Evolutionary conservation across 2,329 filamentous ascomycete species (phyloP).

Genomic region (Akanthomyces lecanii): DNA sequence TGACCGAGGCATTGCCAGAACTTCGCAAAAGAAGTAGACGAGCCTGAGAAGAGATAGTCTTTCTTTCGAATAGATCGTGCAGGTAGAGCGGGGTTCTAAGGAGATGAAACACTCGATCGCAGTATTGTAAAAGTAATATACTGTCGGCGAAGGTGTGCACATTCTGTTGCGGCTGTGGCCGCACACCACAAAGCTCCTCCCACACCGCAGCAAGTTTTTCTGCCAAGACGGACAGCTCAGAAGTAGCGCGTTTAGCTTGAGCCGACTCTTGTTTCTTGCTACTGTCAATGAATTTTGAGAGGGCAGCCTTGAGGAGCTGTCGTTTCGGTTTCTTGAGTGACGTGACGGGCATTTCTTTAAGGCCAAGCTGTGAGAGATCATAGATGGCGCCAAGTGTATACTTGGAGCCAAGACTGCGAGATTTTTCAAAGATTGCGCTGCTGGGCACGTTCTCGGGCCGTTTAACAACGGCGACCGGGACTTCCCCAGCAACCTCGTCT

Average conservation of each 20-base stretch:
- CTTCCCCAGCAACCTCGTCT: conserved; percentile 43
- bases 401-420: conserved; percentile 32
- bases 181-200: conserved; percentile 28
- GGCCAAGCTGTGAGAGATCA: conserved; percentile 37
- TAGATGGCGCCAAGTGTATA: conserved; percentile 38
- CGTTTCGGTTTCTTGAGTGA: conserved; percentile 43
- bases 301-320: conserved; percentile 28
- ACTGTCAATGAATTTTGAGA: conserved; percentile 13
- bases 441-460: conserved; percentile 31
- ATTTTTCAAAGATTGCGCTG: conserved; percentile 28
- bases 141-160: conserved; percentile 32
- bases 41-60: background rate
- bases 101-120: conserved; percentile 27
- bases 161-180: conserved; percentile 25
- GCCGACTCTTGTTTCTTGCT: background rate
- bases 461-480: conserved; percentile 42
- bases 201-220: conserved; percentile 23
- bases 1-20: background rate
- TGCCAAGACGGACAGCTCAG: conserved; percentile 19
- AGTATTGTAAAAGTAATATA: conserved; percentile 36
- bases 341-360: conserved; percentile 37
- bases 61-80: conserved; percentile 30
- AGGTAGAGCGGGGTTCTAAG: conserved; percentile 31
- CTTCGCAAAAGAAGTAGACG: background rate
- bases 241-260: background rate